Evolutionary conservation across 805 yeast species (phyloP).

Genomic region (Torulaspora maleeae): DNA sequence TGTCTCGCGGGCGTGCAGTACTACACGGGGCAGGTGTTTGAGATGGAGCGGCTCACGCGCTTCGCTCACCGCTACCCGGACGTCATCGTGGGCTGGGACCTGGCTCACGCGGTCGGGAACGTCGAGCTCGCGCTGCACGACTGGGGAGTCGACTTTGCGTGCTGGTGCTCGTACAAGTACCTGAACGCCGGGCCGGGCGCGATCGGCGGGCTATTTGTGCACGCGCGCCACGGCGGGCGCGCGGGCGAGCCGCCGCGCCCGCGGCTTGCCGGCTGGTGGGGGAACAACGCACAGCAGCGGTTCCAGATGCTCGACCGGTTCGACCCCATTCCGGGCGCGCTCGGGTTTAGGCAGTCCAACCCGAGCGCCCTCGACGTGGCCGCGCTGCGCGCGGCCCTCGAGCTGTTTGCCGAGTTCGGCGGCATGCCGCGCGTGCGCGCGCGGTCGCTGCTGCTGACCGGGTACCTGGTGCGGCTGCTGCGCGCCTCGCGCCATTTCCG

Average conservation of each 20-base stretch:
- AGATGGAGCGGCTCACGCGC: constrained; percentile 64
- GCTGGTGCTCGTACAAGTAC: constrained; percentile 91
- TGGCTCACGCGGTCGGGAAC: constrained; percentile 93
- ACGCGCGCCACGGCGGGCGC: constrained; percentile 42
- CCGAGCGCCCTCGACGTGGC: constrained; percentile 86
- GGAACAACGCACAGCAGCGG: constrained; percentile 64
- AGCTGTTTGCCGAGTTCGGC: constrained; percentile 54
- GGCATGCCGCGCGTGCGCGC: constrained; percentile 56
- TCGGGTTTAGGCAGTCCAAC: constrained; percentile 85
- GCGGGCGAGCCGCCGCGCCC: constrained; percentile 44
- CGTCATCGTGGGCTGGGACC: constrained; percentile 83
- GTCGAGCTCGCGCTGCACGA: constrained; percentile 72
- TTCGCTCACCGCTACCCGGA: constrained; percentile 47
- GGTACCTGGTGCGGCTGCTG: constrained; percentile 48
- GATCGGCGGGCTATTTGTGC: constrained; percentile 79
- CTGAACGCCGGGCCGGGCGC: constrained; percentile 92
- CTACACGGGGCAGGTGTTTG: constrained; percentile 86
- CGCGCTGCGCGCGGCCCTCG: constrained; percentile 61
- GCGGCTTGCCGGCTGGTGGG: constrained; percentile 97
- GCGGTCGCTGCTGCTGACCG: constrained; percentile 56
- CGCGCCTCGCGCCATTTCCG: constrained; percentile 45
- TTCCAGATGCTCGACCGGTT: constrained; percentile 76
- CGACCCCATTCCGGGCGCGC: constrained; percentile 78
- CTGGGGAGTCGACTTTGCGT: constrained; percentile 91
- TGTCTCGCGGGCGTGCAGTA: constrained; percentile 87